A percentile compares a stretch with the other conserved stretches of the same genome.
Evolutionary conservation across 129 eudicot species (phyloP).

Genomic region (Centaurea solstitialis): DNA sequence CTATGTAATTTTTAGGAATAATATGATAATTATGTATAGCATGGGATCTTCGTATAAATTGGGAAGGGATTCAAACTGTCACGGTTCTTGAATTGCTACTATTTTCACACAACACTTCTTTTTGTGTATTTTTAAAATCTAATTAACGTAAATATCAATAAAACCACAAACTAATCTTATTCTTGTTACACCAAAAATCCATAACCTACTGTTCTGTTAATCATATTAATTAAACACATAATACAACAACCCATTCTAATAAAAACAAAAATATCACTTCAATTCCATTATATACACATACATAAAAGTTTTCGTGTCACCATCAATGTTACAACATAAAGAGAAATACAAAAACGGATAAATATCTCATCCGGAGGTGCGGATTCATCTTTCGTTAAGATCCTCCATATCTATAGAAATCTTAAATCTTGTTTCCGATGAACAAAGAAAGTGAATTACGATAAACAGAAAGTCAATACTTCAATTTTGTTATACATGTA

Average conservation of each 20-base stretch:
- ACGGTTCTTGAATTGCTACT: no score
- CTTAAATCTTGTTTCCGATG: neutral
- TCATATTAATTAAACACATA: conserved; percentile 3
- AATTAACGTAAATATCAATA: no score
- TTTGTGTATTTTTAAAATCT: no score
- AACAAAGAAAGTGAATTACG: neutral
- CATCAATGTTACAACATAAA: neutral
- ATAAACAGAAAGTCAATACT: no score
- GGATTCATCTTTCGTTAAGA: neutral
- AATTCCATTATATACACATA: neutral
- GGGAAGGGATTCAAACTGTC: no score
- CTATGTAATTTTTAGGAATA: no score
- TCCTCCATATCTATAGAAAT: neutral
- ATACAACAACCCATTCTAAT: neutral
- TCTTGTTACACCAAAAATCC: neutral
- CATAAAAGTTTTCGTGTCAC: neutral
- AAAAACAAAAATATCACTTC: neutral
- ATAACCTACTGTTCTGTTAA: neutral
- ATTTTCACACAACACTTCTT: no score
- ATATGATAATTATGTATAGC: no score
- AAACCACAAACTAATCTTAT: neutral
- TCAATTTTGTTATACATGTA: neutral
- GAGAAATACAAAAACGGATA: neutral
- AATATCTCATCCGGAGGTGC: neutral
- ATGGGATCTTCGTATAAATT: no score